Base-by-base conservation (phyloP, 768 basidiomycete species). In the Obba rivulosa region DNA sequence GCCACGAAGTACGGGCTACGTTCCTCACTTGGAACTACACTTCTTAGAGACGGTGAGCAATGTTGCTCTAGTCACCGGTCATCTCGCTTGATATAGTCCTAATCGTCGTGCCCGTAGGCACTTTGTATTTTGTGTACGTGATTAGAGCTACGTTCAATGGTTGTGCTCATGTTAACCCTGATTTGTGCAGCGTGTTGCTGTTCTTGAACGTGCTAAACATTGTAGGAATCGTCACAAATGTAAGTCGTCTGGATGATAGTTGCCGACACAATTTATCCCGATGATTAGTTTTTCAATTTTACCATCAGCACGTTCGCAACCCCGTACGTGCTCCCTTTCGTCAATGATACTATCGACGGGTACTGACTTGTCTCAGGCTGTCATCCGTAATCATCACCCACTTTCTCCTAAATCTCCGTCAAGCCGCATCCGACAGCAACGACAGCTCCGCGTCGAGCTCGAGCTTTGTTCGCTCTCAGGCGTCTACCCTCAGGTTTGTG, bases 41-140 rank as follows among this genome's bases (percentile, higher is more conserved):
- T 52, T 0, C 28, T 52, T 17, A 43, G 51, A 35, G 51, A 52
- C 13, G 51, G 51, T 52, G 20, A 21, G 51, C n/a, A n/a, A n/a
- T 41, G 5, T n/a, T n/a, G n/a, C 23, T 10, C 5, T 9, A 25
- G 7, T 11, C 7, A 21, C 13, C 34, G 24, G 31, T 44, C 14
- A 11, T 20, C 17, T 14, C n/a, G 17, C 21, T 17, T 22, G 9
- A 31, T 34, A 35, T 11, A 11, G 16, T 21, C n/a, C 18, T 10
- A 4, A 16, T 10, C 14, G 13, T 35, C 9, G 42, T 16, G 28
- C 8, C 24, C n/a, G n/a, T 23, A 52, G 51, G 51, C 4, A 52
- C 51, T 11, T 11, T 52, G 0, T 52, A 52, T 31, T 52, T 52
- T 18, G 24, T 23, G 51, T 52, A 23, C 16, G 51, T 46, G n/a